Evolutionary conservation across 2,329 filamentous ascomycete species (phyloP).

Genomic region (Pezicula neosporulosa): DNA sequence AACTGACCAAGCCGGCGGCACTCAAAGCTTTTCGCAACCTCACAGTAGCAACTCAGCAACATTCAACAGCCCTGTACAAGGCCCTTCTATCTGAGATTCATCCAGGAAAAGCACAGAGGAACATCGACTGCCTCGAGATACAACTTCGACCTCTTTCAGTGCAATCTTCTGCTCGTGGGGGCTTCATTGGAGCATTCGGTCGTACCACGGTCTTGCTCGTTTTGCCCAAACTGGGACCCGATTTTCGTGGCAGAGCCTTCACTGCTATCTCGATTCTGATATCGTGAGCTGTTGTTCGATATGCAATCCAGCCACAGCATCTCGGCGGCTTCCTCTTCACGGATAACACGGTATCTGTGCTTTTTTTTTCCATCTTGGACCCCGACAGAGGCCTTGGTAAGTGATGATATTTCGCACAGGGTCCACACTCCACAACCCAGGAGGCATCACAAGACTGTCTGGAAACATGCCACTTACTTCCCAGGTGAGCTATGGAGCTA

Average conservation of each 20-base stretch:
- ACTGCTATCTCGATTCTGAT: not conserved
- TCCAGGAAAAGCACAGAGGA: not conserved
- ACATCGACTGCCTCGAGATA: not conserved
- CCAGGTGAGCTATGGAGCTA: too few relatives aligned
- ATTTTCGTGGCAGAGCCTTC: constrained; percentile 1
- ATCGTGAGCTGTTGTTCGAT: not conserved
- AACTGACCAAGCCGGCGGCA: not conserved
- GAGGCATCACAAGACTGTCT: not conserved
- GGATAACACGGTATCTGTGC: not conserved
- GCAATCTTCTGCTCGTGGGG: not conserved
- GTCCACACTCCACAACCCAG: too few relatives aligned
- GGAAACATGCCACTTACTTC: not conserved
- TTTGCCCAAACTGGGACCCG: not conserved
- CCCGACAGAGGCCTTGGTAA: not conserved
- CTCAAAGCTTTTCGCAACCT: not conserved
- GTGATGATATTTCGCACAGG: too few relatives aligned
- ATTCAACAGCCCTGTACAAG: not conserved
- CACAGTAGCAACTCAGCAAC: not conserved
- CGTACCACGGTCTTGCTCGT: not conserved
- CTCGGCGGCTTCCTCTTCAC: not conserved
- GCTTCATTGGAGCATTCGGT: not conserved
- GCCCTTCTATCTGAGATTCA: not conserved
- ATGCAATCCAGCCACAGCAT: not conserved
- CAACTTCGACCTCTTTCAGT: not conserved
- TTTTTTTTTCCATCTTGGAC: not conserved